Conservation (phyloP, 306 rosid species). For the Hippophae tibetana region DNA sequence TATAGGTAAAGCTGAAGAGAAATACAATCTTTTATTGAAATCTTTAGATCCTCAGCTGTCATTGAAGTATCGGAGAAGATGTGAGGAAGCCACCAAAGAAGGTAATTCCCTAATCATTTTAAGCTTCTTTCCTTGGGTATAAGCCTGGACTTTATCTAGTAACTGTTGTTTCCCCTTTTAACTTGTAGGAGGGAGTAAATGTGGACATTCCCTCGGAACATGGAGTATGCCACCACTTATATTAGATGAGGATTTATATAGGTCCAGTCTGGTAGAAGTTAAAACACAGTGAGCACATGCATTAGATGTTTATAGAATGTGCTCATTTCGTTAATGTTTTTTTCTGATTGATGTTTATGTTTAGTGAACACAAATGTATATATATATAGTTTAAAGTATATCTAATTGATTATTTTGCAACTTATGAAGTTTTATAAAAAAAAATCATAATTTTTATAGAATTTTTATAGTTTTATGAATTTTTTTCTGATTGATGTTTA, state of each 20-base stretch:
- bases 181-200: constrained; percentile 59
- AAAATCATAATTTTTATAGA: too few species aligned
- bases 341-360: too few species aligned
- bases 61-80: constrained; percentile 58
- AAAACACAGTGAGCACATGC: constrained; percentile 6
- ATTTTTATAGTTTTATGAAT: too few species aligned
- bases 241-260: constrained; percentile 59
- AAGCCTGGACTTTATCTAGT: neutral
- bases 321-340: too few species aligned
- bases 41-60: constrained; percentile 62
- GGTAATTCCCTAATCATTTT: constrained; percentile 35
- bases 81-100: constrained; percentile 84
- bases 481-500: too few species aligned
- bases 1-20: constrained; percentile 74
- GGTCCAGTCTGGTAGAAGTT: constrained; percentile 24
- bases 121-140: constrained; percentile 5
- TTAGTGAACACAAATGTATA: too few species aligned
- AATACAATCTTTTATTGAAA: constrained; percentile 47
- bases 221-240: constrained; percentile 78
- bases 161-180: neutral
- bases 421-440: too few species aligned
- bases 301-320: neutral
- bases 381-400: too few species aligned
- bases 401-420: too few species aligned
- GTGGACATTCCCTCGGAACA: constrained; percentile 59